phyloP scores from a whole-genome alignment of 768 basidiomycete species.

The Psilocybe tampanensis region DNA sequence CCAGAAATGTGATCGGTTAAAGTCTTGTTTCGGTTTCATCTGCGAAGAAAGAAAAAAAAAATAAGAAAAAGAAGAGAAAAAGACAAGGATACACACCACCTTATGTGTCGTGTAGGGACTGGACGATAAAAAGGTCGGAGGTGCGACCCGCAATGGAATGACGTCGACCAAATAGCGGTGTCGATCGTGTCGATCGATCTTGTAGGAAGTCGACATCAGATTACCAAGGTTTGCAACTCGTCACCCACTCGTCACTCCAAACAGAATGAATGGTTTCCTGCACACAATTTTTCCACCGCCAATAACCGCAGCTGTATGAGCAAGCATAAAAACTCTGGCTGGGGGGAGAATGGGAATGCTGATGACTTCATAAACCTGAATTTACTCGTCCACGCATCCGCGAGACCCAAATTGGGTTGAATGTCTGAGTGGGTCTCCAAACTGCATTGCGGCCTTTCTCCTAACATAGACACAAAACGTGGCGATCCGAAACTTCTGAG shows the following conservation, averaged over 20 bases:
- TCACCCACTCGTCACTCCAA: too few species aligned
- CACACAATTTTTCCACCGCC: too few species aligned
- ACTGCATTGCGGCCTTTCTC: background rate
- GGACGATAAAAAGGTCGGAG: background rate
- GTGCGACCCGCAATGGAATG: background rate
- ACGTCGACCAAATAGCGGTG: background rate
- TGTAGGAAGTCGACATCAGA: background rate
- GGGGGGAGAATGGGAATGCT: too few species aligned
- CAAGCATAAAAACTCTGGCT: background rate
- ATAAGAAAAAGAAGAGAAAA: too few species aligned
- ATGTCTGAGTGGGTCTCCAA: slow-evolving; percentile 20
- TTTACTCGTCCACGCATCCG: slow-evolving; percentile 8
- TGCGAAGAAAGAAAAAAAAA: too few species aligned
- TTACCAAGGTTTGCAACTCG: background rate
- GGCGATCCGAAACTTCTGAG: slow-evolving; percentile 20
- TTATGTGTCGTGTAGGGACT: background rate
- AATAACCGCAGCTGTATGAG: background rate
- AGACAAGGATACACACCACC: background rate
- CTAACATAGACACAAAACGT: slow-evolving; percentile 16
- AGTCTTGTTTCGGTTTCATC: too few species aligned
- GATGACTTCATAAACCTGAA: background rate
- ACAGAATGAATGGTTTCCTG: too few species aligned
- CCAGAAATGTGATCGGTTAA: too few species aligned
- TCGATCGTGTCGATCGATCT: background rate
- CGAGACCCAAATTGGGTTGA: slow-evolving; percentile 13